Base-by-base conservation (phyloP, 164 flowering plant genomes). In the Liquidambar formosana region DNA sequence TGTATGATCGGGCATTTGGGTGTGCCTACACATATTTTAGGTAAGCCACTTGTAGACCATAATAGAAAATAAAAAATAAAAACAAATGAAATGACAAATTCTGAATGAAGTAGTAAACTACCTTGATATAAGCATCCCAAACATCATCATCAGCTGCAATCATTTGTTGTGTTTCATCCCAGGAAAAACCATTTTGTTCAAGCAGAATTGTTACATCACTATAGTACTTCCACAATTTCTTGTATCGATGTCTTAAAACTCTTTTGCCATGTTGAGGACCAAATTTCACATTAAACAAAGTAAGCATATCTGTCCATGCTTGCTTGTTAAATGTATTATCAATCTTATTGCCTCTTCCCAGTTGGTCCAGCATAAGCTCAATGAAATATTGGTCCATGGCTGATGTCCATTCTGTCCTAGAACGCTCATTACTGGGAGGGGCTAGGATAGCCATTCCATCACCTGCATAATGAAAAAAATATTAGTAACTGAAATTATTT, bases 51-150 rank as follows among this genome's bases (percentile, higher is more conserved):
- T n/a, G n/a, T n/a, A n/a, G n/a, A n/a, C 47, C 45, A 45, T n/a
- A 51, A 56, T 5, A 10, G 8, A 51, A 60, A 23, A 28, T 10
- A 44, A 15, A 28, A 4, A 51, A 33, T 45, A 33, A 23, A 67
- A 33, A 44, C 19, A 46, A 41, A 45, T 25, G n/a, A 16, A n/a
- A 62, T 3, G 2, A 61, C 6, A 51, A 60, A 13, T 57, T 54
- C 26, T 46, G 22, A 38, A 15, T 46, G 33, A 41, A 2, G 48
- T 19, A 49, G 47, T 4, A 49, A 59, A 14, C 41, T 70, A 87
- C 91, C 88, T 83, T 87, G 68, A 76, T 79, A 77, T 81, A 85
- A 70, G 80, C 77, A 72, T 83, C 86, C 89, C 91, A 87, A 48
- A 78, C 77, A 66, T 72, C 75, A 74, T 81, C 81, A 73, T 77